Evolutionary conservation across 2,329 filamentous ascomycete species (phyloP).

Genomic region (Aureobasidium melanogenum): DNA sequence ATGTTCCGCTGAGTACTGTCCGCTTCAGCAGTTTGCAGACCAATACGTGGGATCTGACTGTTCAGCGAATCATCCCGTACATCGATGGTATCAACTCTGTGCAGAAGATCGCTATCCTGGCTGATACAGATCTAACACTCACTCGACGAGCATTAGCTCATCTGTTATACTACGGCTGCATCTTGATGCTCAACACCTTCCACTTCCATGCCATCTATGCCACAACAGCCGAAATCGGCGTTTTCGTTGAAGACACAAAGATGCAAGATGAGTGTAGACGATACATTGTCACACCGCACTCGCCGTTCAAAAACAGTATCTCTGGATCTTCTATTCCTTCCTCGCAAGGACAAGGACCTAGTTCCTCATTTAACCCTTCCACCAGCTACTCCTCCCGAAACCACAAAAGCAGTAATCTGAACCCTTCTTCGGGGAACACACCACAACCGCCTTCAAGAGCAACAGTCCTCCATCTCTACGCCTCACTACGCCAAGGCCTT

Average conservation of each 20-base stretch:
- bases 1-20: slow-evolving; percentile 73
- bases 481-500: slow-evolving; percentile 70
- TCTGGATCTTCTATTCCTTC: neutral
- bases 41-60: slow-evolving; percentile 67
- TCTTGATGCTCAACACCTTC: slow-evolving; percentile 88
- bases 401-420: neutral
- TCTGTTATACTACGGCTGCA: slow-evolving; percentile 84
- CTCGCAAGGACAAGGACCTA: slow-evolving; percentile 23
- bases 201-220: slow-evolving; percentile 90
- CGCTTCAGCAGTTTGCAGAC: slow-evolving; percentile 41
- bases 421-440: neutral
- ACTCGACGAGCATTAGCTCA: slow-evolving; percentile 81
- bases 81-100: slow-evolving; percentile 91
- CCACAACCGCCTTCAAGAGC: slow-evolving; percentile 16
- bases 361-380: slow-evolving; percentile 74
- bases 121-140: slow-evolving; percentile 78
- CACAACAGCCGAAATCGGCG: slow-evolving; percentile 65
- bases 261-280: slow-evolving; percentile 80
- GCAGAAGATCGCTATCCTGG: slow-evolving; percentile 72
- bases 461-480: slow-evolving; percentile 70
- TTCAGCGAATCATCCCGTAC: slow-evolving; percentile 69
- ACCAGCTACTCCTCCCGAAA: slow-evolving; percentile 34
- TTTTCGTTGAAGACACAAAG: slow-evolving; percentile 66
- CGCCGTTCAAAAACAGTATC: slow-evolving; percentile 15
- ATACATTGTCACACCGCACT: slow-evolving; percentile 55